phyloP scores from a whole-genome alignment of 495 filamentous ascomycete genomes.

The Podospora fimiseda region DNA sequence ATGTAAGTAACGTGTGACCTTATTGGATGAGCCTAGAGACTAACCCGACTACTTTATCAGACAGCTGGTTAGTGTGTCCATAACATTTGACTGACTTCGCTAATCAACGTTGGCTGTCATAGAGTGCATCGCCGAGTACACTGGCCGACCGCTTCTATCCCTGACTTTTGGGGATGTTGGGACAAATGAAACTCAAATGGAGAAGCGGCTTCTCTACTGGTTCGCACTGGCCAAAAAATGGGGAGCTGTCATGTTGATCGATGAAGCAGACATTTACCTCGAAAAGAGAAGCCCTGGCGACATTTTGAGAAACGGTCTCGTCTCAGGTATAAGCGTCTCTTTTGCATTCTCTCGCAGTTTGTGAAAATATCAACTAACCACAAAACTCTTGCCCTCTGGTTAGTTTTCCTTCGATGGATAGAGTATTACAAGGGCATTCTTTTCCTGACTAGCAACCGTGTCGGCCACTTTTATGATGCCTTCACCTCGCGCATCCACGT shows the following conservation, averaged over 20 bases:
- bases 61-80: slow-evolving; percentile 14
- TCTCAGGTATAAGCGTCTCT: neutral
- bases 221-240: slow-evolving; percentile 6
- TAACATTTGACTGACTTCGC: neutral
- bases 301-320: neutral
- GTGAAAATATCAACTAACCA: neutral
- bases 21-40: too few relatives aligned
- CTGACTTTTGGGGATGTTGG: slow-evolving; percentile 22
- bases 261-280: slow-evolving; percentile 35
- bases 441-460: slow-evolving; percentile 52
- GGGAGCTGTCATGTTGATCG: slow-evolving; percentile 28
- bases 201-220: neutral
- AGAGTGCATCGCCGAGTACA: slow-evolving; percentile 17
- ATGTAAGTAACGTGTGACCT: too few relatives aligned
- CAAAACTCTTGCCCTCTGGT: slow-evolving; percentile 13
- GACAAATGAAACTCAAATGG: neutral
- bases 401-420: slow-evolving; percentile 45
- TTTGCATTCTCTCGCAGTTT: neutral
- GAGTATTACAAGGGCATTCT: slow-evolving; percentile 56
- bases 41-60: too few relatives aligned
- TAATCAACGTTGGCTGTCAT: neutral
- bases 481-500: slow-evolving; percentile 51
- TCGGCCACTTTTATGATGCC: slow-evolving; percentile 49
- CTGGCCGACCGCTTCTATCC: slow-evolving; percentile 9
- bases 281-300: slow-evolving; percentile 12